These are phyloP conservation scores for Trichophyton benhamiae DNA, from an alignment of 2,329 filamentous ascomycete species.

Conservation along the genomic window DNA sequence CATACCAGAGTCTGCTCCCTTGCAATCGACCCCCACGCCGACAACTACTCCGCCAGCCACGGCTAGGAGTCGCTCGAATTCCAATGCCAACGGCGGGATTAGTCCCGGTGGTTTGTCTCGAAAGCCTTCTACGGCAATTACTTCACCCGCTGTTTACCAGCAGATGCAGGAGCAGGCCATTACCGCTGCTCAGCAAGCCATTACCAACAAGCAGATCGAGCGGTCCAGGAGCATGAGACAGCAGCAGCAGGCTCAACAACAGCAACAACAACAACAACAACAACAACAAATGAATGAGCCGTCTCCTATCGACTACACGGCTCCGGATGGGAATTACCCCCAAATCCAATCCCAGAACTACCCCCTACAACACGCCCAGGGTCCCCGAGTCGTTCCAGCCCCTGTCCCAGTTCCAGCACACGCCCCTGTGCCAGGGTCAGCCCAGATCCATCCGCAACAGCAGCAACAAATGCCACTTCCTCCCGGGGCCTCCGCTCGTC, in stretches of 20 bases:
- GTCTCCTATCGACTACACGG: neutral
- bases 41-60: slow-evolving; percentile 18
- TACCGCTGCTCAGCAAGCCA: slow-evolving; percentile 64
- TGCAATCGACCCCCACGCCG: slow-evolving; percentile 25
- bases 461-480: neutral
- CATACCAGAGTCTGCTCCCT: slow-evolving; percentile 44
- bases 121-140: slow-evolving; percentile 27
- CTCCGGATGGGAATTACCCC: slow-evolving; percentile 19
- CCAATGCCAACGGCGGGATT: slow-evolving; percentile 39
- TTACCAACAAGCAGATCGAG: slow-evolving; percentile 55
- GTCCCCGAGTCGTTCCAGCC: slow-evolving; percentile 9
- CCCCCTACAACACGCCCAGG: neutral
- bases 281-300: neutral
- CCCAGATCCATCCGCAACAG: neutral
- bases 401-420: neutral
- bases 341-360: neutral
- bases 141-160: slow-evolving; percentile 35
- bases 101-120: slow-evolving; percentile 15
- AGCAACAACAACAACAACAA: slow-evolving; percentile 35
- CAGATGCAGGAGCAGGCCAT: slow-evolving; percentile 78
- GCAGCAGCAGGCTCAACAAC: slow-evolving; percentile 39
- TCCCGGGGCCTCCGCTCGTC: slow-evolving; percentile 41
- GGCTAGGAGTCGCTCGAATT: slow-evolving; percentile 57
- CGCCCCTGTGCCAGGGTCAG: slow-evolving; percentile 9
- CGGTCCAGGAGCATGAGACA: slow-evolving; percentile 63